phyloP scores from a whole-genome alignment of 257 asterid genomes.

The Forsythia viridissima region DNA sequence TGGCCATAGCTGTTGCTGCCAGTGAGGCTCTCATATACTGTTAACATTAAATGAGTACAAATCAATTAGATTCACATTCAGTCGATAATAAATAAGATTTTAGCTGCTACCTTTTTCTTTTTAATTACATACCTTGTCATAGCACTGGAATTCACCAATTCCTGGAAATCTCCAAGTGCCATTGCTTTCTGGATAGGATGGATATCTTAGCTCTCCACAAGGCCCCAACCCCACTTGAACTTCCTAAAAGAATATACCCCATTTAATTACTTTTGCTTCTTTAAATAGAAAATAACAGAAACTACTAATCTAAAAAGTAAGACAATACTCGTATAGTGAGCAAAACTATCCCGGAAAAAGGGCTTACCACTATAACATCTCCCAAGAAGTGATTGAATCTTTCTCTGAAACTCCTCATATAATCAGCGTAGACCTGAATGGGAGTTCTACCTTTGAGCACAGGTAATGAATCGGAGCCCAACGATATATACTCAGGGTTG shows the following conservation, averaged over 20 bases:
- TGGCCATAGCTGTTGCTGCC: conserved; percentile 68
- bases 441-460: conserved; percentile 91
- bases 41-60: background rate
- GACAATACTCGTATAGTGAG: background rate
- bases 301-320: conserved; percentile 17
- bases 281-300: background rate
- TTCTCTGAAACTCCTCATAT: conserved; percentile 73
- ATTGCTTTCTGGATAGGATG: conserved; percentile 87
- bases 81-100: conserved; percentile 14
- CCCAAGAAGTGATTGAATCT: conserved; percentile 71
- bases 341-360: conserved; percentile 7
- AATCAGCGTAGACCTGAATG: conserved; percentile 82
- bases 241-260: conserved; percentile 46
- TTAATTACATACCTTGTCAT: conserved; percentile 61
- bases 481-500: conserved; percentile 85
- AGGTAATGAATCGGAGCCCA: conserved; percentile 83
- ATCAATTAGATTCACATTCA: background rate
- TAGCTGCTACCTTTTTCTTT: background rate
- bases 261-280: too few species aligned
- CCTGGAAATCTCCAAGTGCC: conserved; percentile 91
- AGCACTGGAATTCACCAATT: conserved; percentile 88
- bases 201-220: conserved; percentile 93
- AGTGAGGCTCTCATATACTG: conserved; percentile 93
- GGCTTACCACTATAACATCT: conserved; percentile 60
- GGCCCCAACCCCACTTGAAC: conserved; percentile 97